Conservation (phyloP, 495 filamentous ascomycete genomes). For the Xylaria acuta region DNA sequence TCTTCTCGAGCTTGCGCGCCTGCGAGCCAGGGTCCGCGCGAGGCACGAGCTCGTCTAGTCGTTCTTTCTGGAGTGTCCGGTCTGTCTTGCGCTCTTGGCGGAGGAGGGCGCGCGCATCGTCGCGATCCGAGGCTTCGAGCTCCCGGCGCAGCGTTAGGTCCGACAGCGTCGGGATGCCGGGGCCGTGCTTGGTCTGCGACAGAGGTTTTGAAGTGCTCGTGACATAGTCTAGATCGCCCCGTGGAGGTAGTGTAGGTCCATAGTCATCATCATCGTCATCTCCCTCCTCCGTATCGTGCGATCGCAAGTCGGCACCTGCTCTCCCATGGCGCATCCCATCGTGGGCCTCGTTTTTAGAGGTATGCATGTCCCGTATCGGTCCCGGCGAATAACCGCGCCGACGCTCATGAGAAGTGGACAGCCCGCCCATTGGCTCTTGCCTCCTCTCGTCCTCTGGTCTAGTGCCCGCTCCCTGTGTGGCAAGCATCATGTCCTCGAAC, state of each 20-base stretch:
- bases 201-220: neutral
- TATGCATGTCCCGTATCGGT: neutral
- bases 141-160: constrained; percentile 73
- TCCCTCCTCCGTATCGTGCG: neutral
- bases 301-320: neutral
- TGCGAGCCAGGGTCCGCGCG: constrained; percentile 84
- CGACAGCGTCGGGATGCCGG: constrained; percentile 74
- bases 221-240: neutral
- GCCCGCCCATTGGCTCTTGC: constrained; percentile 25
- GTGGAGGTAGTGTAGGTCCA: constrained; percentile 70
- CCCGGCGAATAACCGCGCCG: neutral
- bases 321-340: neutral
- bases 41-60: constrained; percentile 79
- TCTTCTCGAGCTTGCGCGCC: constrained; percentile 88
- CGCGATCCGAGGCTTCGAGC: constrained; percentile 58
- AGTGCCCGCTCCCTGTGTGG: constrained; percentile 18
- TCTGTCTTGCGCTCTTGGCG: constrained; percentile 67
- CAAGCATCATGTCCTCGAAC: constrained; percentile 57
- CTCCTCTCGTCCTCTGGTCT: constrained; percentile 9
- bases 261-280: constrained; percentile 68
- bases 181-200: constrained; percentile 57
- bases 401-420: neutral
- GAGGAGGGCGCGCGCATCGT: constrained; percentile 59
- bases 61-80: constrained; percentile 62
- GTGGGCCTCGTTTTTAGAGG: neutral